These are phyloP conservation scores for Hypoxylon sp. DNA, from an alignment of 2,329 filamentous ascomycete genomes.

Conservation along the genomic window DNA sequence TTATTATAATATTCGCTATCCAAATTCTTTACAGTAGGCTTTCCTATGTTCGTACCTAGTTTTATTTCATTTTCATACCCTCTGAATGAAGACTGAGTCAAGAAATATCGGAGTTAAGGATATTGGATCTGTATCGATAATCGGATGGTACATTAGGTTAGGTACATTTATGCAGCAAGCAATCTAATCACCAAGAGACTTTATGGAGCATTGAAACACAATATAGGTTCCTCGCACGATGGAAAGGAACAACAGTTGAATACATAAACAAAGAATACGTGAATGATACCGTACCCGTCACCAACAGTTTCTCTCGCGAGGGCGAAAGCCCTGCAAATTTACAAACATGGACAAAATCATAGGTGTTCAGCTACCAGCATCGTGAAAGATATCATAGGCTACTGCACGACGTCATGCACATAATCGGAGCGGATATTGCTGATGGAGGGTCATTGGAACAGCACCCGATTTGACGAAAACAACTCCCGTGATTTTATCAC, in stretches of 20 bases:
- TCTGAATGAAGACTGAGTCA: background rate
- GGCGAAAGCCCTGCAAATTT: background rate
- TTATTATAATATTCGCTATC: background rate
- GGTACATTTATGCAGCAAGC: too few relatives aligned
- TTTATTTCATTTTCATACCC: background rate
- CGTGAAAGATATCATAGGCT: conserved; percentile 22
- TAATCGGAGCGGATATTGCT: conserved; percentile 31
- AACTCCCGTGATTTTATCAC: conserved; percentile 17
- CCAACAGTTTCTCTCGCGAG: background rate
- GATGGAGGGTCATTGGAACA: conserved; percentile 31
- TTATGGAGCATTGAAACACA: too few relatives aligned
- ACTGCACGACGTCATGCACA: conserved; percentile 35
- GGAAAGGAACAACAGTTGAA: too few relatives aligned
- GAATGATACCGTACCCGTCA: background rate
- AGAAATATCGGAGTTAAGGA: conserved; percentile 10
- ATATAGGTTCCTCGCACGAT: background rate
- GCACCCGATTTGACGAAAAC: conserved; percentile 35
- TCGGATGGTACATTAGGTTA: too few relatives aligned
- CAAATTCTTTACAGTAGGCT: background rate
- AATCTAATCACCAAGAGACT: too few relatives aligned
- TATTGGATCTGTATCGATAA: too few relatives aligned
- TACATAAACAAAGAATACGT: conserved; percentile 2
- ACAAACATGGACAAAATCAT: conserved; percentile 10
- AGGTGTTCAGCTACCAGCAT: conserved; percentile 22
- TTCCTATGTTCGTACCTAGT: background rate